These are phyloP conservation scores for Candida taoyuanica DNA, from an alignment of 805 yeast species.

Conservation along the genomic window DNA sequence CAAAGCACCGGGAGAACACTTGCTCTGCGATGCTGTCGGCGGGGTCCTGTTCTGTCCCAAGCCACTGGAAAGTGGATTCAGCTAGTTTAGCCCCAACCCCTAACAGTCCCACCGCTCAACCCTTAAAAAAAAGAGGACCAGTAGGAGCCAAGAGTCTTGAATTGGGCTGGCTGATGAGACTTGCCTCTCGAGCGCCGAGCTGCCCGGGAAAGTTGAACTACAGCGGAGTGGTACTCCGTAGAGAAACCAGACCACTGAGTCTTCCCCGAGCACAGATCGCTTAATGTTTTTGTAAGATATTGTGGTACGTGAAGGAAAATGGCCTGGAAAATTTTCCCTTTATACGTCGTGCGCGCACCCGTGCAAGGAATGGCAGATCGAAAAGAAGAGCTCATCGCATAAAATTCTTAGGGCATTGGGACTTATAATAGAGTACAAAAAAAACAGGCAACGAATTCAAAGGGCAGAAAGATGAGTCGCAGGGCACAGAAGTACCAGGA, in stretches of 20 bases:
- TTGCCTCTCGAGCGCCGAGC: conserved; percentile 57
- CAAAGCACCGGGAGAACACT: conserved; percentile 61
- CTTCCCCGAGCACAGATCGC: conserved; percentile 52
- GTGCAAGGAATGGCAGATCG: not conserved
- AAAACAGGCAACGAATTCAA: too few relatives aligned
- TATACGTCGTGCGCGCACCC: not conserved
- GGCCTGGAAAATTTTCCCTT: not conserved
- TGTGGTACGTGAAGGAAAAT: not conserved
- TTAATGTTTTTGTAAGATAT: conserved; percentile 1
- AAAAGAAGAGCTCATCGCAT: too few relatives aligned
- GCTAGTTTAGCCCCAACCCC: conserved; percentile 64
- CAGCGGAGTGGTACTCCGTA: conserved; percentile 18
- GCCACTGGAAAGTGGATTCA: too few relatives aligned
- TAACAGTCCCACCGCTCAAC: conserved; percentile 46
- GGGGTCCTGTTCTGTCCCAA: conserved; percentile 89
- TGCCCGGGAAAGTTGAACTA: conserved; percentile 35
- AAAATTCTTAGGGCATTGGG: not conserved
- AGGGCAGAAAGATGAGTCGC: conserved; percentile 24
- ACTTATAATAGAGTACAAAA: too few relatives aligned
- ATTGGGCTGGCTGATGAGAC: conserved; percentile 28
- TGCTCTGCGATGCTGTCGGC: conserved; percentile 90
- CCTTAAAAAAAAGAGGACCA: conserved; percentile 26
- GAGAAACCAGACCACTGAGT: conserved; percentile 34
- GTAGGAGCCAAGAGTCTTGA: conserved; percentile 13
- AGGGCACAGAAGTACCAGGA: conserved; percentile 19